Evolutionary conservation across 805 yeast species (phyloP), one percentile per base, ranked within the genome.

Genomic region (Kodamaea hsintzibuensis): DNA sequence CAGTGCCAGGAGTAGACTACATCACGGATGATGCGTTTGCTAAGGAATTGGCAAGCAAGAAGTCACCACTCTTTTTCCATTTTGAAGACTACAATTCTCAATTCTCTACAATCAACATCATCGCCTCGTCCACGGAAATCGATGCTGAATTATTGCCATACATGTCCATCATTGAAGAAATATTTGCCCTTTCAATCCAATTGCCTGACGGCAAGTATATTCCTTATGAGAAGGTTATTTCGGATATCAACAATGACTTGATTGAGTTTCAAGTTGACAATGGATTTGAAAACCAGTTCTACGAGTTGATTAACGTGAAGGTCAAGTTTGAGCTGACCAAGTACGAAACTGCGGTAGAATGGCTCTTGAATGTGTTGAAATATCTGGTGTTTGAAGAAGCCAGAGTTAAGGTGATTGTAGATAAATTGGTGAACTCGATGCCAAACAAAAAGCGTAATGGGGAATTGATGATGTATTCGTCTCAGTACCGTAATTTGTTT

Each of bases 11-110:
- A 6, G 67, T 69, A 42, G 70, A 70, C 27, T 63, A 71, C 45
- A 46, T 63, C 16, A 62, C 64, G 16, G 67, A 69, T 39, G 72
- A 67, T 25, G 51, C 53, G 1, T 73, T 30, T 59, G 60, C 38
- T 50, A 56, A 7, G 25, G 50, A 6, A 42, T 64, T 30, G 25
- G 2, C 25, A 13, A 17, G 25, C 19, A 18, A 33, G n/a, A 43
- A 55, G 16, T 51, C 47, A 14, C 53, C 53, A 3, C 68, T 92
- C 39, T 85, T 83, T 57, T 66, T 92, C 50, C 95, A 91, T 64
- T 79, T 88, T 60, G 98, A 95, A 68, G 82, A 86, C 58, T 86
- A 82, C 64, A 81, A 85, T 52, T 89, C 97, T 1, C 85, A 88
- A 62, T 95, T 93, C 65, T 82, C 89, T 37, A 83, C 88, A 12